Base-by-base conservation (phyloP, 805 yeast species). In the Hanseniaspora valbyensis region DNA sequence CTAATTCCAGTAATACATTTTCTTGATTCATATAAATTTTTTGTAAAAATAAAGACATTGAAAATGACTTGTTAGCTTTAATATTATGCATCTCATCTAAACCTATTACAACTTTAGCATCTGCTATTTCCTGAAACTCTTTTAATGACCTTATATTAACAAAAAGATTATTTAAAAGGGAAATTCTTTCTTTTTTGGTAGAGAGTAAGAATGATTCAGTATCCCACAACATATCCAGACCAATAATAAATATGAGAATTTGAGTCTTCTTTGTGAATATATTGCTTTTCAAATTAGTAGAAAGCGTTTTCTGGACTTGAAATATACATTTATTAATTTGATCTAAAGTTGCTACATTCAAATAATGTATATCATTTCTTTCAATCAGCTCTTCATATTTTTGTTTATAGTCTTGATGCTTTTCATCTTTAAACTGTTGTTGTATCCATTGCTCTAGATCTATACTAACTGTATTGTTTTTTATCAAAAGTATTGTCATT, bases 211-310 rank as follows among this genome's bases (percentile, higher is more conserved):
- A 48, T 3, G 51, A 32, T 34, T 48, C 51, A 8, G 44, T 48
- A 16, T 48, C 51, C 51, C 51, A 48, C 9, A 48, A 38, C 44
- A 39, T 30, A 26, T 48, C 51, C 12, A 48, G 16, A 4, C 51
- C 51, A n/a, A 40, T 22, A 13, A 48, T 48, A 25, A 42, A 40
- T 12, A 48, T 13, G 2, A 42, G 22, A 28, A 39, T 40, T 13
- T 28, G 36, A 8, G 18, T n/a, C n/a, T n/a, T n/a, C n/a, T n/a
- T n/a, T n/a, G n/a, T n/a, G n/a, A n/a, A 14, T 38, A 7, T 19
- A n/a, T 4, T 25, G 21, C 16, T 14, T 24, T 38, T 22, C 8
- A 28, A 24, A 24, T n/a, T 22, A 5, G 14, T n/a, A 9, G n/a
- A 25, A 22, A 39, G 24, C 10, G 32, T 16, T 21, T 39, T 6